Conservation (phyloP, 2,329 filamentous ascomycete species). For the Pleurostoma richardsiae region DNA sequence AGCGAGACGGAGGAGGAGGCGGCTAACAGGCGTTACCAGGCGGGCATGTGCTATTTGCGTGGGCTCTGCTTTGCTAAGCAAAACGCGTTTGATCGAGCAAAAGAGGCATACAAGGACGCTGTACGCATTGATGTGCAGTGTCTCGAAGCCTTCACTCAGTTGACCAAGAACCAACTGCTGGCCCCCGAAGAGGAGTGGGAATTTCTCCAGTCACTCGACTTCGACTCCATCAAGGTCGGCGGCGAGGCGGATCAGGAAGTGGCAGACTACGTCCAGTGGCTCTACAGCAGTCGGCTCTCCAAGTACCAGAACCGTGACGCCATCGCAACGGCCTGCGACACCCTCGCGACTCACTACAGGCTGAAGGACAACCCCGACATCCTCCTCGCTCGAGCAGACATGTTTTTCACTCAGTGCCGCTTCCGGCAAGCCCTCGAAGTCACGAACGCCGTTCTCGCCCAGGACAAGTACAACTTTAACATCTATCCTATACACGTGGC, state of each 20-base stretch:
- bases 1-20: slow-evolving; percentile 56
- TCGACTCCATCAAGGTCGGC: slow-evolving; percentile 70
- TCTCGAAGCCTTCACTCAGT: slow-evolving; percentile 95
- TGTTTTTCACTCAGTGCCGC: slow-evolving; percentile 90
- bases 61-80: slow-evolving; percentile 95
- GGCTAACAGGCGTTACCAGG: slow-evolving; percentile 79
- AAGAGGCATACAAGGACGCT: slow-evolving; percentile 97
- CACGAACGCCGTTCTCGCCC: slow-evolving; percentile 75
- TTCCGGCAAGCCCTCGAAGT: slow-evolving; percentile 83
- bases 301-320: slow-evolving; percentile 87
- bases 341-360: slow-evolving; percentile 88
- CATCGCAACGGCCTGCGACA: slow-evolving; percentile 82
- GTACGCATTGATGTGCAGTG: slow-evolving; percentile 96
- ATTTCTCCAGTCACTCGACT: slow-evolving; percentile 84
- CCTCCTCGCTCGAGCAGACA: slow-evolving; percentile 81
- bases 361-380: slow-evolving; percentile 84
- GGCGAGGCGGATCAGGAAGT: slow-evolving; percentile 69
- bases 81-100: slow-evolving; percentile 94
- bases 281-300: slow-evolving; percentile 91
- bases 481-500: slow-evolving; percentile 90
- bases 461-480: slow-evolving; percentile 83
- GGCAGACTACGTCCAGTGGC: slow-evolving; percentile 88
- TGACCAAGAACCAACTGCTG: slow-evolving; percentile 95
- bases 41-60: slow-evolving; percentile 93
- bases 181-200: slow-evolving; percentile 86